phyloP scores from a whole-genome alignment of 352 stramenopile species.

The Globisporangium solare region DNA sequence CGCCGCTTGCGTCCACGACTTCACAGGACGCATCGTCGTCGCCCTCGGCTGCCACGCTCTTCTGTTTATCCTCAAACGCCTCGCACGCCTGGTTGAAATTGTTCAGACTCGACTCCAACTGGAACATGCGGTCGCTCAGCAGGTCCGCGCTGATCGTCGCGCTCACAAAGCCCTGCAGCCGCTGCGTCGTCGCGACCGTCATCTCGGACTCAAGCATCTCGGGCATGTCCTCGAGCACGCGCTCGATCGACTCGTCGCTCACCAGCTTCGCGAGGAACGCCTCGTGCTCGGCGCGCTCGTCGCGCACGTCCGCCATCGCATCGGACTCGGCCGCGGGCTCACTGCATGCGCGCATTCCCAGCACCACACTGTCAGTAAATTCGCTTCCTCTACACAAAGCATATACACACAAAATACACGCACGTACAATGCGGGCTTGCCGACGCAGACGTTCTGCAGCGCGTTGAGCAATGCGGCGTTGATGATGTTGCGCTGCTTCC shows the following conservation, averaged over 20 bases:
- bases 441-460: slow-evolving; percentile 73
- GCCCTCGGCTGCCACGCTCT: slow-evolving; percentile 12
- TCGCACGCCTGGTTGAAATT: slow-evolving; percentile 66
- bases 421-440: slow-evolving; percentile 56
- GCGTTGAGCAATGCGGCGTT: slow-evolving; percentile 41
- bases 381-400: neutral
- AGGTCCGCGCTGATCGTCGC: slow-evolving; percentile 80
- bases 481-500: slow-evolving; percentile 74
- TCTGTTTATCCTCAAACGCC: slow-evolving; percentile 26
- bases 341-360: slow-evolving; percentile 19
- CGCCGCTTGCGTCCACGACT: slow-evolving; percentile 19
- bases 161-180: slow-evolving; percentile 71
- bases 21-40: slow-evolving; percentile 17
- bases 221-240: slow-evolving; percentile 58
- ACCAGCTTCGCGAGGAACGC: slow-evolving; percentile 34
- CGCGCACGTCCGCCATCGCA: slow-evolving; percentile 12
- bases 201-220: slow-evolving; percentile 52
- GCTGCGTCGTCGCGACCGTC: slow-evolving; percentile 34
- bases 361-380: slow-evolving; percentile 7
- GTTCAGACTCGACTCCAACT: slow-evolving; percentile 75
- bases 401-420: slow-evolving; percentile 8
- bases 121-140: slow-evolving; percentile 87
- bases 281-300: slow-evolving; percentile 23
- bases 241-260: slow-evolving; percentile 33
- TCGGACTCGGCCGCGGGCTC: slow-evolving; percentile 23